Base-by-base conservation (phyloP, 768 basidiomycete species). In the Tephrocybe sp. region DNA sequence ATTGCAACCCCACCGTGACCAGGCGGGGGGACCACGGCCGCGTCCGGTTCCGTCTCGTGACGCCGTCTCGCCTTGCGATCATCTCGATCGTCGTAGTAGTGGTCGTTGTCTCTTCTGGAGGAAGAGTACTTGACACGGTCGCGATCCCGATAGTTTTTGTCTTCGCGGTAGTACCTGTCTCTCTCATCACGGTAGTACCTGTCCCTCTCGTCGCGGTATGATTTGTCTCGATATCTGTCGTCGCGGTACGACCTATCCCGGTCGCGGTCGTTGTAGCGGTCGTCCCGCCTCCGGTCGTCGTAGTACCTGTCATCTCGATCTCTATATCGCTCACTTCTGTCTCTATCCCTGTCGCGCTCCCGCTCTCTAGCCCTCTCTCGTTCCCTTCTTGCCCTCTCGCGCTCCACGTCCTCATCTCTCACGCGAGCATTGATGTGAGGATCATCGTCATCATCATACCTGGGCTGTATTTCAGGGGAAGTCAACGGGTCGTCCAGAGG, bases 41-140 rank as follows among this genome's bases (percentile, higher is more conserved):
- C 21, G 12, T 61, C 59, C 32, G 39, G 38, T 17, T 61, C 56
- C 40, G 44, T 59, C 53, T 18, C 59, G 28, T 23, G 58, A 8
- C 42, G 50, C 12, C 38, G 24, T 26, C 48, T 41, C 11, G 7
- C 34, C 34, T n/a, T 36, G 4, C 34, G 34, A 36, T 59, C 59
- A 17, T 37, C 45, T 15, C 34, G 32, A 37, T 49, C 40, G 14
- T 34, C 5, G 12, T 51, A 25, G 28, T 59, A 28, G 9, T 50
- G 52, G 20, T 47, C 45, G 14, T 57, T 39, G 17, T 50, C 55
- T 32, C 50, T 48, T n/a, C 51, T 26, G 18, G 43, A 45, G 44
- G 43, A 36, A 15, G 7, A 44, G 12, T 45, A 23, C 25, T 51
- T 51, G 15, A 38, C 42, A 8, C 53, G 33, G 18, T 53, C 46